These are phyloP conservation scores for Sphagnum contortum DNA, from an alignment of 225 moss, liverwort and hornwort species.

Conservation along the genomic window DNA sequence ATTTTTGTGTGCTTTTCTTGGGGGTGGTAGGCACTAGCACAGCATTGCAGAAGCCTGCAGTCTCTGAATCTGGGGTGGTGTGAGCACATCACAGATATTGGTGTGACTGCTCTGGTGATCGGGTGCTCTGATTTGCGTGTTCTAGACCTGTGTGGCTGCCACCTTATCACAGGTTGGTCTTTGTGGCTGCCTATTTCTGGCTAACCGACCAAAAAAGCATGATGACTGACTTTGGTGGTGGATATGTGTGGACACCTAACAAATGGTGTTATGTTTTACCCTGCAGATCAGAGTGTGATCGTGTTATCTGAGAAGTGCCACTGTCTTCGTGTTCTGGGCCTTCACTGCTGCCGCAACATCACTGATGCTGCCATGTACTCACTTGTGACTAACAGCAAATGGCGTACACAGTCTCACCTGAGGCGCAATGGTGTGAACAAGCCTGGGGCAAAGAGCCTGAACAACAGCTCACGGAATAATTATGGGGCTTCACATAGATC, in stretches of 20 bases:
- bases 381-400: constrained; percentile 65
- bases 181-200: not conserved
- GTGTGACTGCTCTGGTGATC: constrained; percentile 69
- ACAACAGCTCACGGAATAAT: constrained; percentile 15
- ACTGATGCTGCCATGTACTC: constrained; percentile 89
- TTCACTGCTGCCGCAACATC: constrained; percentile 86
- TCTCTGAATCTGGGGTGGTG: constrained; percentile 94
- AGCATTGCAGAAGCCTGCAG: constrained; percentile 70
- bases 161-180: constrained; percentile 69
- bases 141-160: constrained; percentile 89
- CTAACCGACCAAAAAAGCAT: too few relatives aligned
- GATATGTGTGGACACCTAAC: too few relatives aligned
- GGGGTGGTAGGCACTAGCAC: constrained; percentile 73
- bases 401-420: constrained; percentile 26
- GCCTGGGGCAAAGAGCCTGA: constrained; percentile 25
- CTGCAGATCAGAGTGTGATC: constrained; percentile 82
- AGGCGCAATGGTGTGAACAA: constrained; percentile 40
- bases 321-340: constrained; percentile 62
- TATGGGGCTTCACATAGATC: constrained; percentile 21
- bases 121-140: constrained; percentile 84
- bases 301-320: constrained; percentile 75
- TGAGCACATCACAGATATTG: constrained; percentile 73
- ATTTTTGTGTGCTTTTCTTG: constrained; percentile 1
- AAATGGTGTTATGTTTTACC: too few relatives aligned
- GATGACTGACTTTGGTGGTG: too few relatives aligned